Base-by-base conservation (phyloP, 495 filamentous ascomycete genomes). In the Penicillium mononematosum region DNA sequence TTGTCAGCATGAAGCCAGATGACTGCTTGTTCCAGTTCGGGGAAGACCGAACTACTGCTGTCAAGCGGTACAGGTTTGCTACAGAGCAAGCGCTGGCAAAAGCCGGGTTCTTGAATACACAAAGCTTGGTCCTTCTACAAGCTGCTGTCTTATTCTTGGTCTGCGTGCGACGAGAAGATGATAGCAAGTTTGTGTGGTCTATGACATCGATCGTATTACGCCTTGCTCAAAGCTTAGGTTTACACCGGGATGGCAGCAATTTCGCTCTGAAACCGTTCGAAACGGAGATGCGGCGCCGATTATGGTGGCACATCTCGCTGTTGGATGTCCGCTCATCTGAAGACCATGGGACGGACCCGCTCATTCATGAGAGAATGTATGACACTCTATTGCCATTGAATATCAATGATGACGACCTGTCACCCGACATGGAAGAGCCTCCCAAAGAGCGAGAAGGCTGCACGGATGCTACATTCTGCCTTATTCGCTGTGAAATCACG, bases 291-390 rank as follows among this genome's bases (percentile, higher is more conserved):
- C 82, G 92, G 50, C 81, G 92, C 48, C 81, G 92, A 2, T 66
- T 96, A 5, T 96, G 91, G 86, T 93, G 90, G 86, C 84, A 88
- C 45, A 80, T 96, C 9, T 87, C 83, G 64, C 74, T 92, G 19
- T 67, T 96, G 45, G 92, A 96, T 68, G 73, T 85, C 3, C 81
- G 89, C 17, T 85, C 90, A 0, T 85, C 88, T 10, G 91, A 96
- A 64, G 91, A 94, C 56, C 88, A 93, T 66, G 92, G 91, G 0
- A 88, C 86, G 31, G 90, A 95, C 58, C 81, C 89, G 9, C 85
- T 82, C 14, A 87, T 96, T 17, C 68, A 83, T 24, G 85, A 88
- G 45, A 70, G 73, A 50, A 78, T 83, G 36, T 96, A 86, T 61
- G 91, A 96, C 66, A 94, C 87, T 4, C 73, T 79, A 48, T 69